A percentile compares a stretch with the other conserved stretches of the same genome.
phyloP scores from a whole-genome alignment of 257 asterid genomes.

The Ehretia macrophylla region DNA sequence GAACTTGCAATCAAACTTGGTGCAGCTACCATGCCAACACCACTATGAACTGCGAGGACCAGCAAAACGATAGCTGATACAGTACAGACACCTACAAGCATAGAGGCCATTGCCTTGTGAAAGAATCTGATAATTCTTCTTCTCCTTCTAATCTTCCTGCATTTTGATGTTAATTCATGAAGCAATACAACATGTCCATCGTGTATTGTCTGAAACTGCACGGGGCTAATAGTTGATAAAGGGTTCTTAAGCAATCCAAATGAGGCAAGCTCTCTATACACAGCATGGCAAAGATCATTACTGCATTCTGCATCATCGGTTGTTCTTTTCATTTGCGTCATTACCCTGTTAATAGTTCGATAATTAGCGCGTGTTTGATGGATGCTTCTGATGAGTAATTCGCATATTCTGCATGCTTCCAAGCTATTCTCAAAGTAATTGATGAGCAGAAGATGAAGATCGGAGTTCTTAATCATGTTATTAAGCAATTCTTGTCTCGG shows the following conservation, averaged over 20 bases:
- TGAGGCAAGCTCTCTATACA: conserved; percentile 32
- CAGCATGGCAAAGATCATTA: conserved; percentile 13
- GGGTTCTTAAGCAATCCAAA: conserved; percentile 41
- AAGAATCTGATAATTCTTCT: conserved; percentile 15
- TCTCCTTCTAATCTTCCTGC: conserved; percentile 34
- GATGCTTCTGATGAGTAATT: conserved; percentile 38
- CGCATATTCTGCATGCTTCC: conserved; percentile 56
- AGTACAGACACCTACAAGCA: conserved; percentile 25
- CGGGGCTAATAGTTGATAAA: conserved; percentile 29
- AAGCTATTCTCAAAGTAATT: conserved; percentile 45
- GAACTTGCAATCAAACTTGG: conserved; percentile 21
- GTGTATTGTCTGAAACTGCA: conserved; percentile 37
- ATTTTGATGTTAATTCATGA: conserved; percentile 33
- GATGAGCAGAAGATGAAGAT: conserved; percentile 32
- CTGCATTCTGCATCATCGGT: conserved; percentile 25
- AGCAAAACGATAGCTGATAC: conserved; percentile 24
- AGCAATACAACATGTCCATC: conserved; percentile 33
- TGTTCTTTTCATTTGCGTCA: conserved; percentile 15
- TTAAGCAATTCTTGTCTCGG: conserved; percentile 37
- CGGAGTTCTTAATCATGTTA: conserved; percentile 17
- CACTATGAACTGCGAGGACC: conserved; percentile 34
- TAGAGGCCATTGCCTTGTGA: conserved; percentile 29
- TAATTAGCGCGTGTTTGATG: conserved; percentile 34
- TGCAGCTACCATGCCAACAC: conserved; percentile 27
- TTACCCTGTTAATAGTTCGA: conserved; percentile 19